Evolutionary conservation across 192 early-diverging fungal genomes (phyloP), one percentile per base, ranked within the genome.

Genomic region (Gonapodya sp.): DNA sequence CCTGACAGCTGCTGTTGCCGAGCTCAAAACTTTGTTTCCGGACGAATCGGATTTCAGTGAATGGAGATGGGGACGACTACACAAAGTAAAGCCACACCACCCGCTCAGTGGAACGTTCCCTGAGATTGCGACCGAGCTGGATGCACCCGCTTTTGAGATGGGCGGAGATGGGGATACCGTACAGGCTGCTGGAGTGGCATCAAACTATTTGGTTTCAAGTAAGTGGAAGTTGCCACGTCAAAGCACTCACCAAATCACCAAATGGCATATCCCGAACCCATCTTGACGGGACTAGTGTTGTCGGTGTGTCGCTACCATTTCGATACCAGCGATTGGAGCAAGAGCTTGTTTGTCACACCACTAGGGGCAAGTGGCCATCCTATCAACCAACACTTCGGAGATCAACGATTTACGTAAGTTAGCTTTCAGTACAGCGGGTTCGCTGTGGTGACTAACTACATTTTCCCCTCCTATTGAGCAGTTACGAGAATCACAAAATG

Each of bases 111-210:
- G 24, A 8, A 24, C 8, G 8, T 64, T 64, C 46, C 46, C 46
- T 24, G 46, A 64, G 8, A 24, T 64, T 64, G 46, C 46, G 46
- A 64, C 8, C 46, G 46, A 77, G 75, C 34, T 18, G 2, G 75
- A 77, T 33, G 75, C 75, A 8, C 18, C 18, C 18, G 30, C 75
- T 16, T 32, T 77, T 18, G 30, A 18, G 75, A 77, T 77, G 75
- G 75, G 75, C 75, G 75, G 75, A 33, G 75, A 77, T 33, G 75
- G 30, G 8, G 75, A 77, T 33, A 77, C 75, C 18, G 75, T 77
- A 33, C 75, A 77, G 31, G 75, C 75, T 18, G 75, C 75, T 16
- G 75, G 75, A 2, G 75, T 64, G 8, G 46, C 8, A 24, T 24
- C 8, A 24, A 24, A 64, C 46, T 64, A 64, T 24, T 8, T 8